These are phyloP conservation scores for Suillus spraguei DNA, from an alignment of 768 basidiomycete species.

Conservation along the genomic window DNA sequence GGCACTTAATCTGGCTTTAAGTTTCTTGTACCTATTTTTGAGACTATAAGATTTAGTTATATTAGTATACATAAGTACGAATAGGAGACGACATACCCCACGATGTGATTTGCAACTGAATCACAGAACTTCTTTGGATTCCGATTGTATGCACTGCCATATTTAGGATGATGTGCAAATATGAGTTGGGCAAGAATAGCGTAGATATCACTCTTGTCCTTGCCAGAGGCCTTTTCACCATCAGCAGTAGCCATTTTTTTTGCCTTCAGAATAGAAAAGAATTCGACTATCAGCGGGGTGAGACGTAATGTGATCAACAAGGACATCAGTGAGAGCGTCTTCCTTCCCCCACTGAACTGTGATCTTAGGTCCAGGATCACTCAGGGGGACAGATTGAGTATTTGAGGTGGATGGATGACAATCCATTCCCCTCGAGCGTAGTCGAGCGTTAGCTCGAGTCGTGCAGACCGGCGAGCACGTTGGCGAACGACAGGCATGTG, in stretches of 20 bases:
- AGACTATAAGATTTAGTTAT: background rate
- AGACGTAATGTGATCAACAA: background rate
- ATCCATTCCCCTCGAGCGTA: too few species aligned
- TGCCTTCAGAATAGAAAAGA: background rate
- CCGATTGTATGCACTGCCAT: background rate
- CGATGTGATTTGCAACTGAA: background rate
- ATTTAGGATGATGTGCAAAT: background rate
- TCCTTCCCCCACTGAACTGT: background rate
- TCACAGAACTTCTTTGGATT: background rate
- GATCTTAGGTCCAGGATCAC: background rate
- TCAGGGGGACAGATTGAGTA: too few species aligned
- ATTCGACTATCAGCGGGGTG: background rate
- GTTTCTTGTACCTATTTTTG: background rate
- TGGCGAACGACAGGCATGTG: too few species aligned
- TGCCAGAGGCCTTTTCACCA: background rate
- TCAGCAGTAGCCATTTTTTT: background rate
- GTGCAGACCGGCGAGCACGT: too few species aligned
- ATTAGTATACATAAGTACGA: background rate
- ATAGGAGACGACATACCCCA: background rate
- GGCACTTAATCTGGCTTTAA: background rate
- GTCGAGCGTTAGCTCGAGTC: too few species aligned
- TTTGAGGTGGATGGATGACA: too few species aligned
- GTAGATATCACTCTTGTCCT: background rate
- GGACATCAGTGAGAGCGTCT: too few species aligned
- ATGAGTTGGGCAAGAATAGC: background rate